These are phyloP conservation scores for Babesia ovis DNA, from an alignment of 169 alveolate genomes.

Conservation along the genomic window DNA sequence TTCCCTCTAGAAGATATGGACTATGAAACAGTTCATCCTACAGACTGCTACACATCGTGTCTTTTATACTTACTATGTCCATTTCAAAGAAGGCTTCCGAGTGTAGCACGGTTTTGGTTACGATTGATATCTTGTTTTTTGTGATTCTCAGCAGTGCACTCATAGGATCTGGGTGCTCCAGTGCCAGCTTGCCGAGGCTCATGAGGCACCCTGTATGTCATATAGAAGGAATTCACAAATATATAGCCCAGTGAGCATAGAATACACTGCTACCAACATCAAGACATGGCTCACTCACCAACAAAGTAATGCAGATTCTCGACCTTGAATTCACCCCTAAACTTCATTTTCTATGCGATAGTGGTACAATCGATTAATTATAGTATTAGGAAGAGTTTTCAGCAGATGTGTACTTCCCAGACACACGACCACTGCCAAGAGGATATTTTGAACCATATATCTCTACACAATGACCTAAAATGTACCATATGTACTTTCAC, in stretches of 20 bases:
- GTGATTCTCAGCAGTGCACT: slow-evolving; percentile 12
- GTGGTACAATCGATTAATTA: too few species aligned
- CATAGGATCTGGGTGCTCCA: slow-evolving; percentile 7
- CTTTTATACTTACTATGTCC: not conserved
- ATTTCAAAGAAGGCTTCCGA: slow-evolving; percentile 12
- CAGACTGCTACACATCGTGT: not conserved
- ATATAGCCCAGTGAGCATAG: not conserved
- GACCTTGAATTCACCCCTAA: slow-evolving; percentile 46
- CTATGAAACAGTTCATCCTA: slow-evolving; percentile 57
- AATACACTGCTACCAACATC: not conserved
- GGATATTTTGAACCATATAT: too few species aligned
- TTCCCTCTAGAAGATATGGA: slow-evolving; percentile 31
- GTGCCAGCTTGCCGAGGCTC: slow-evolving; percentile 18
- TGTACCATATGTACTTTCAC: too few species aligned
- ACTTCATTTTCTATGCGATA: slow-evolving; percentile 58
- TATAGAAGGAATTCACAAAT: not conserved
- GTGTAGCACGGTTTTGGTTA: slow-evolving; percentile 4
- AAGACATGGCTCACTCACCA: slow-evolving; percentile 24
- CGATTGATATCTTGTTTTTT: not conserved
- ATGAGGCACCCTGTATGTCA: slow-evolving; percentile 18
- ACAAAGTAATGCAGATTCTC: slow-evolving; percentile 55
- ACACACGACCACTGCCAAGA: too few species aligned
- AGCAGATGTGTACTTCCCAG: too few species aligned
- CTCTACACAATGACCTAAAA: too few species aligned
- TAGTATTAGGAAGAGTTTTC: too few species aligned